Percentiles rank a stretch among this genome's conserved stretches.
These are phyloP conservation scores for Mercurialis annua DNA, from an alignment of 345 rosid species.

Conservation along the genomic window DNA sequence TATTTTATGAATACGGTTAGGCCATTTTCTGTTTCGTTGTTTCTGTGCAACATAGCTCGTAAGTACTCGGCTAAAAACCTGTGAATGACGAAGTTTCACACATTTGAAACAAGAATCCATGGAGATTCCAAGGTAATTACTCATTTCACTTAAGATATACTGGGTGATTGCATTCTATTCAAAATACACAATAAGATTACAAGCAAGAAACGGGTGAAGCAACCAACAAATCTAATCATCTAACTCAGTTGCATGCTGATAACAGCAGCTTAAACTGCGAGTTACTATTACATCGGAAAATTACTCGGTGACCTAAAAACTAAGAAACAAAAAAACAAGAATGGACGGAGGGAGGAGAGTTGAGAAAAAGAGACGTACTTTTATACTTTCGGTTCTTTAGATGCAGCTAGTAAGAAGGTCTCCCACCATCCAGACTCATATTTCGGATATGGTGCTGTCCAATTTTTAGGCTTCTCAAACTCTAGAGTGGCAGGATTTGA, in stretches of 20 bases:
- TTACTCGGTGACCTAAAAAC: background rate
- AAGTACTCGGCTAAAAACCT: too few relatives aligned
- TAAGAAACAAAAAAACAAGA: background rate
- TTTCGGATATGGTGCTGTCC: constrained; percentile 94
- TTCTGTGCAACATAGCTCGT: too few relatives aligned
- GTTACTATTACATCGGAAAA: constrained; percentile 5
- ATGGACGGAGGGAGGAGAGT: background rate
- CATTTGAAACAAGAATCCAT: background rate
- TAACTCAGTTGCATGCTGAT: constrained; percentile 6
- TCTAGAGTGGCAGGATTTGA: constrained; percentile 57
- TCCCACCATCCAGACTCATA: constrained; percentile 97
- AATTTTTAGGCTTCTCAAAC: constrained; percentile 77
- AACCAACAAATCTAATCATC: constrained; percentile 1
- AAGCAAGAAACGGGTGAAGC: background rate
- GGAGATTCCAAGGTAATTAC: background rate
- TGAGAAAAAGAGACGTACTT: constrained; percentile 10
- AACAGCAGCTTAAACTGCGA: background rate
- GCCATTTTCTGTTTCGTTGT: too few relatives aligned
- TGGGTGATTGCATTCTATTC: background rate
- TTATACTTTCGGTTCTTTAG: constrained; percentile 52
- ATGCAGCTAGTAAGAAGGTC: constrained; percentile 58
- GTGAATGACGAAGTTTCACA: background rate
- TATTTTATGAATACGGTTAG: too few relatives aligned
- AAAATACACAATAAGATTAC: background rate
- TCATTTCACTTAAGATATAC: background rate